Conservation (phyloP, 768 basidiomycete species). For the Wakefieldia striispora region DNA sequence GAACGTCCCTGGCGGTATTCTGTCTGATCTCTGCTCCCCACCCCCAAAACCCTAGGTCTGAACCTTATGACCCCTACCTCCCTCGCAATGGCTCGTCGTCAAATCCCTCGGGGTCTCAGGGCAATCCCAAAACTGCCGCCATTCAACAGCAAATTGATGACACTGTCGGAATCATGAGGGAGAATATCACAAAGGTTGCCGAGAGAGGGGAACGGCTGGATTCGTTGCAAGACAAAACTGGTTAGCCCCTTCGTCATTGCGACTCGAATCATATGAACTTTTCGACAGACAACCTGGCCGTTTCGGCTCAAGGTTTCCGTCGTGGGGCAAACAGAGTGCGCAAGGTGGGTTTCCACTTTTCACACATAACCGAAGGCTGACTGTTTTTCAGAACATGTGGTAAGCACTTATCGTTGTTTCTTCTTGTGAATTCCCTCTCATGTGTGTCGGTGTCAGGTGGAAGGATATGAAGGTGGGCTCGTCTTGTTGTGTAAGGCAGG, state of each 20-base stretch:
- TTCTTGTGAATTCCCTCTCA: conserved; percentile 5
- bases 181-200: conserved; percentile 95
- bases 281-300: conserved; percentile 84
- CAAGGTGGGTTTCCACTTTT: conserved; percentile 56
- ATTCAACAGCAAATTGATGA: conserved; percentile 98
- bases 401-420: conserved; percentile 40
- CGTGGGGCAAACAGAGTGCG: conserved; percentile 96
- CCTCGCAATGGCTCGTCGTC: conserved; percentile 77
- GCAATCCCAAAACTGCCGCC: conserved; percentile 84
- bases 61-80: conserved; percentile 98
- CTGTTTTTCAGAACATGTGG: conserved; percentile 78
- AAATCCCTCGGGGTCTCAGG: conserved; percentile 44
- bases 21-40: conserved; percentile 6
- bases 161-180: conserved; percentile 96
- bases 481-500: neutral
- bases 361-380: conserved; percentile 6
- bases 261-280: neutral
- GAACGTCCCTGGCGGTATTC: neutral
- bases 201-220: conserved; percentile 95
- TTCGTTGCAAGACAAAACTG: conserved; percentile 96
- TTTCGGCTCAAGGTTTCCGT: conserved; percentile 98
- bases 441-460: conserved; percentile 57
- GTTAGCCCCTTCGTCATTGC: conserved; percentile 45
- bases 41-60: conserved; percentile 63
- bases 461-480: conserved; percentile 89